phyloP scores from a whole-genome alignment of 208 protist species.

The Trypanosoma boissoni region DNA sequence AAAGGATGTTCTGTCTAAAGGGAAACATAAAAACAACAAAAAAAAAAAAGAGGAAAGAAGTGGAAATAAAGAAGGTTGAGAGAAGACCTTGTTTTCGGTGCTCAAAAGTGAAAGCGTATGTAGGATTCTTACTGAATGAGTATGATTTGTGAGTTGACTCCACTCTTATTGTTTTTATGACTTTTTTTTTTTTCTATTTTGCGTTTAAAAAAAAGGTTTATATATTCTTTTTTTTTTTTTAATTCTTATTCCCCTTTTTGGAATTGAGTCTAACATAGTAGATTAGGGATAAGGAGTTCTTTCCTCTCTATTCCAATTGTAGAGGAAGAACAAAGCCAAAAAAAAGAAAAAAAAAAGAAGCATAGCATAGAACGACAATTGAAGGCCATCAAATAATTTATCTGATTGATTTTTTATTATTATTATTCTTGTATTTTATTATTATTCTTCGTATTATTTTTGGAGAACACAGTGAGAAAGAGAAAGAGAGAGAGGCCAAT shows the following conservation, averaged over 20 bases:
- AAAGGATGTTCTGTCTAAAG: neutral
- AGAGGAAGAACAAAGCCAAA: neutral
- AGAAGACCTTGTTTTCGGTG: neutral
- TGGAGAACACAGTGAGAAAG: neutral
- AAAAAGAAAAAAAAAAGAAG: neutral
- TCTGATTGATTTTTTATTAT: neutral
- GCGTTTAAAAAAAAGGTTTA: too few species aligned
- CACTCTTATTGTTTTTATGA: too few species aligned
- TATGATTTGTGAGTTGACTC: too few species aligned
- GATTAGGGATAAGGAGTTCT: too few species aligned
- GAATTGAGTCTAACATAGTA: too few species aligned
- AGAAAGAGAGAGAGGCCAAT: neutral
- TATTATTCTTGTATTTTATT: neutral
- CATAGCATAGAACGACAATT: neutral
- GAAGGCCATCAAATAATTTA: neutral
- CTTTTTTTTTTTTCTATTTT: too few species aligned
- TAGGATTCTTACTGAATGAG: too few species aligned
- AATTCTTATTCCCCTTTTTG: too few species aligned
- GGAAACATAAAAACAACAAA: neutral
- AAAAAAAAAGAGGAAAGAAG: slow-evolving; percentile 2
- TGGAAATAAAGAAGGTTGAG: neutral
- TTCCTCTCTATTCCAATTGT: neutral
- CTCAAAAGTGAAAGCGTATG: too few species aligned
- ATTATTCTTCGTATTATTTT: slow-evolving; percentile 16
- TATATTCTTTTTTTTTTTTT: too few species aligned